These are phyloP conservation scores for Amanita muscaria DNA, from an alignment of 768 basidiomycete species.

Conservation along the genomic window DNA sequence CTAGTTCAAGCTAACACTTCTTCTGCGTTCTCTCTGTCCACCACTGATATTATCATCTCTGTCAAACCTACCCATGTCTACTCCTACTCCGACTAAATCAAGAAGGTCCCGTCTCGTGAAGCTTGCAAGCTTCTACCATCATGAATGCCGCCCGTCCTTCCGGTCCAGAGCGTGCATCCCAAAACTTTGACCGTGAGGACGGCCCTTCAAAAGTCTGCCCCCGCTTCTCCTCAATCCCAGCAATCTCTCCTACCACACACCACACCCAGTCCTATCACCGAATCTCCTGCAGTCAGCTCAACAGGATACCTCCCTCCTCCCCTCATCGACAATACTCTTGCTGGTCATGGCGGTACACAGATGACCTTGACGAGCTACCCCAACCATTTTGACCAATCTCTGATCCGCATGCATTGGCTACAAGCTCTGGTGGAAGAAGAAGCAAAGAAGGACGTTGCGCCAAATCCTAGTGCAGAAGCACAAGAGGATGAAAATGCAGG, in stretches of 20 bases:
- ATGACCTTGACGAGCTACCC: constrained; percentile 39
- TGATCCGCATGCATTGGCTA: constrained; percentile 21
- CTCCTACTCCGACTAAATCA: no score
- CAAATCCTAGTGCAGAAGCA: no score
- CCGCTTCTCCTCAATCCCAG: constrained; percentile 18
- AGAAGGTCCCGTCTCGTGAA: no score
- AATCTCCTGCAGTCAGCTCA: constrained; percentile 38
- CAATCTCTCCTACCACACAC: constrained; percentile 14
- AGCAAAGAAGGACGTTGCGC: neutral
- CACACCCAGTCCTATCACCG: constrained; percentile 57
- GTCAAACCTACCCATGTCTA: no score
- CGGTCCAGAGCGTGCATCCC: constrained; percentile 19
- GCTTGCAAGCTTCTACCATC: constrained; percentile 49
- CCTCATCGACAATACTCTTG: constrained; percentile 28
- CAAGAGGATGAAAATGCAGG: no score
- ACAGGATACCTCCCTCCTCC: constrained; percentile 30
- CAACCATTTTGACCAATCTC: constrained; percentile 18
- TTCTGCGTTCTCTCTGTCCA: constrained; percentile 29
- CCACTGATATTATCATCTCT: no score
- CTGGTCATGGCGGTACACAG: constrained; percentile 43
- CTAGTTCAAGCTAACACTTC: neutral
- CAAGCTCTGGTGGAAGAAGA: constrained; percentile 12
- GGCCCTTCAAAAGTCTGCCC: constrained; percentile 12
- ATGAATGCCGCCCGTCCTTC: constrained; percentile 30
- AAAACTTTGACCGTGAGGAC: constrained; percentile 16